Evolutionary conservation across 2,329 filamentous ascomycete genomes (phyloP), one percentile per base, ranked within the genome.

Genomic region (Calonectria pteridis): DNA sequence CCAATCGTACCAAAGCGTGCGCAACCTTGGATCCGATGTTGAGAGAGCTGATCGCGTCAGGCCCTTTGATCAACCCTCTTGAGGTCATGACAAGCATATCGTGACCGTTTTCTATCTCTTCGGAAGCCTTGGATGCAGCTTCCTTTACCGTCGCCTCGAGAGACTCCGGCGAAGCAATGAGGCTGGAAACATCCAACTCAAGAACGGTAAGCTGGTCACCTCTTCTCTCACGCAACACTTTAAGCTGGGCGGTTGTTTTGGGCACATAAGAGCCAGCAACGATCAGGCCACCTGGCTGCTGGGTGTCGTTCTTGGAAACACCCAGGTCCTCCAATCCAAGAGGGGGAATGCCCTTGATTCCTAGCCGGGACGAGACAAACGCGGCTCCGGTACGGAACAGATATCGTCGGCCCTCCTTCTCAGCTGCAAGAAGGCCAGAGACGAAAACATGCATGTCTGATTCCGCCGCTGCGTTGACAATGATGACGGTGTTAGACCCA

Each of bases 61-160:
- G 77, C 0, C 78, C 77, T 10, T 76, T 86, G 31, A 91, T 84
- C 1, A 92, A 82, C 31, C 85, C 84, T 1, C 90, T 85, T 31
- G 87, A 90, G 4, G 90, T 92, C 89, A 91, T 92, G 53, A 91
- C 83, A 0, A 92, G 83, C 4, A 90, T 88, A 68, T 91, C 89
- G 62, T 85, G 82, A 0, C 89, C 88, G 3, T 81, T 75, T 3
- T 78, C 73, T 4, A 91, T 82, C 43, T 68, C 55, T 11, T n/a
- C 31, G 1, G 74, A 73, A 14, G 69, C 73, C 3, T 75, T 72
- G 1, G 81, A 71, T 6, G 87, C 85, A 0, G 85, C 84, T 26
- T 79, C 73, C 2, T 80, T 26, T 2, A 66, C 71, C 6, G 84
- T 76, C 3, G 76, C 76, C 4, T 74, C 74, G 1, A 64, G 46